Conservation (phyloP, 306 rosid species). For the Sphenostylis stenocarpa region DNA sequence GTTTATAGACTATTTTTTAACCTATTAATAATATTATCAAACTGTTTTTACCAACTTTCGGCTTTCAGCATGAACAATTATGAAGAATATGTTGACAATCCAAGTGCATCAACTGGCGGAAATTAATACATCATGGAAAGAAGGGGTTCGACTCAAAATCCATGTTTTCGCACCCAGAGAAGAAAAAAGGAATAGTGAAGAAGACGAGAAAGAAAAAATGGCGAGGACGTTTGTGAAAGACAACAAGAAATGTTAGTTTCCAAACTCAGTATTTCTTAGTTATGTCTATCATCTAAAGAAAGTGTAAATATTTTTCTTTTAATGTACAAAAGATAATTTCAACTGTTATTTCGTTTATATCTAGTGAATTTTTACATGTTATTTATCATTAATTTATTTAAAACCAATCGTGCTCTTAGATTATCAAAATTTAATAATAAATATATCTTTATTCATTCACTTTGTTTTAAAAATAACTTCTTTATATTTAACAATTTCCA, state of each 20-base stretch:
- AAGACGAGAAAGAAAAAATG: not conserved
- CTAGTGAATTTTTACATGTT: no score
- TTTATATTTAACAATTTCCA: no score
- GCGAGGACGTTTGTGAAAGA: not conserved
- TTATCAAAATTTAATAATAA: no score
- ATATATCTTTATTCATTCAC: no score
- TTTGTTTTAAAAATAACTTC: no score
- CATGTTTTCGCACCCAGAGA: not conserved
- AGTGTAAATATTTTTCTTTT: no score
- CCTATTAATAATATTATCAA: not conserved
- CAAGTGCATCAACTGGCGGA: not conserved
- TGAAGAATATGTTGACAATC: not conserved
- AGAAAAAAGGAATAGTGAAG: not conserved
- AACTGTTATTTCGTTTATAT: no score
- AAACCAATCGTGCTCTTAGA: no score
- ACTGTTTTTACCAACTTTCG: not conserved
- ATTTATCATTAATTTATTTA: no score
- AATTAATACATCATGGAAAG: not conserved
- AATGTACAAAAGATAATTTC: no score
- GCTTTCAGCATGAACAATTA: conserved; percentile 2
- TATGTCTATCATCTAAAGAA: no score
- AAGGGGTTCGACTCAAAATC: not conserved
- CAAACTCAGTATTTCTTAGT: no score
- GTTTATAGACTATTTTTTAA: not conserved
- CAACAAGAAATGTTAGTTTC: not conserved